Evolutionary conservation across 257 asterid species (phyloP).

Genomic region (Orobanche coerulescens): DNA sequence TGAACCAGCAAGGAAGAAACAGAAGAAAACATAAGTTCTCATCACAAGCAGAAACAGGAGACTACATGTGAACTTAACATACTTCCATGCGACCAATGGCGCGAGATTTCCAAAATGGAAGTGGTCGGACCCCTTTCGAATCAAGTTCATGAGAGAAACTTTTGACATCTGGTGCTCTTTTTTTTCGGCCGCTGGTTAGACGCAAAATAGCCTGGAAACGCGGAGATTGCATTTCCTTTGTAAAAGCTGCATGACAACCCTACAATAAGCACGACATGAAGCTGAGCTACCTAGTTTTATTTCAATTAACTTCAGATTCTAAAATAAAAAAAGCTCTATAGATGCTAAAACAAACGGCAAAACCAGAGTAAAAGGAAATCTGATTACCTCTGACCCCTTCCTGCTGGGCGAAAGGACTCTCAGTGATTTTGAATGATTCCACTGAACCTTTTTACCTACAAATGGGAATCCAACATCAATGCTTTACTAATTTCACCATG

Average conservation of each 20-base stretch:
- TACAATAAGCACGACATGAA: conserved; percentile 34
- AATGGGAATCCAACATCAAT: conserved; percentile 21
- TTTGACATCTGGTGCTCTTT: conserved; percentile 59
- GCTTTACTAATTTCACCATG: background rate
- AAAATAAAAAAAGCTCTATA: background rate
- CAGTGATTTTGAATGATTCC: conserved; percentile 66
- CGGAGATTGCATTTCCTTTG: conserved; percentile 95
- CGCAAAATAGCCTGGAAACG: conserved; percentile 91
- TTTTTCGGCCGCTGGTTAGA: conserved; percentile 69
- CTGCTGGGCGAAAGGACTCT: conserved; percentile 41
- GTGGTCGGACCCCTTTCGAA: conserved; percentile 85
- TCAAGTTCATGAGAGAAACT: conserved; percentile 96
- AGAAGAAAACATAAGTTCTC: conserved; percentile 22
- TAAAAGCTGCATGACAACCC: conserved; percentile 64
- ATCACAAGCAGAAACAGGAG: conserved; percentile 32
- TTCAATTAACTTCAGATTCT: conserved; percentile 9
- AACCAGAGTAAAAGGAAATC: background rate
- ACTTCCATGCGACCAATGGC: conserved; percentile 82
- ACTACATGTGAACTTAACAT: conserved; percentile 36
- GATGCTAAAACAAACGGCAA: background rate
- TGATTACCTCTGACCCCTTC: conserved; percentile 57
- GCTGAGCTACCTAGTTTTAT: conserved; percentile 24
- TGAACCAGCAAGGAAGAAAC: conserved; percentile 19
- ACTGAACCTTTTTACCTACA: conserved; percentile 54
- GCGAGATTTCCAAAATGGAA: conserved; percentile 97